Percentiles rank a stretch among this genome's conserved stretches.
Conservation (phyloP, 352 stramenopile species). For the Phytophthora parvispora region DNA sequence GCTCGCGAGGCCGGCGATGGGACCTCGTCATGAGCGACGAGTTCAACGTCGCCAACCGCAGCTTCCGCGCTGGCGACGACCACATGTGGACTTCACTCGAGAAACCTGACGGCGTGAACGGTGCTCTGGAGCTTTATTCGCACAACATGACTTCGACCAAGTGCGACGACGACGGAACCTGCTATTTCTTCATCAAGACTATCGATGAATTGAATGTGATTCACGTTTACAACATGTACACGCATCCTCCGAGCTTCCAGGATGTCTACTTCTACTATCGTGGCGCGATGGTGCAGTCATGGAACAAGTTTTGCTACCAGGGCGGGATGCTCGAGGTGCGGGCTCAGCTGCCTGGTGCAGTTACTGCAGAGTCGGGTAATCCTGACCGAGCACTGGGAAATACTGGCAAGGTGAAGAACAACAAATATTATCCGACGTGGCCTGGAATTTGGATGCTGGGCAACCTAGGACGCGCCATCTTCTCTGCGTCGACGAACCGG, state of each 20-base stretch:
- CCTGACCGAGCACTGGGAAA: conserved; percentile 42
- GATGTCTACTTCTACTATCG: conserved; percentile 62
- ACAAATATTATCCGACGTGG: conserved; percentile 79
- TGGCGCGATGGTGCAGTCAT: conserved; percentile 93
- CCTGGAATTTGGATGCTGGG: conserved; percentile 96
- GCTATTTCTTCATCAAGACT: conserved; percentile 62
- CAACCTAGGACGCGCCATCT: conserved; percentile 94
- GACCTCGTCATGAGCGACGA: conserved; percentile 80
- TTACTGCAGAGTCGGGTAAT: conserved; percentile 48
- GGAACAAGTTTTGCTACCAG: conserved; percentile 98
- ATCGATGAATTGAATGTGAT: conserved; percentile 43
- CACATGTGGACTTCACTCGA: conserved; percentile 91
- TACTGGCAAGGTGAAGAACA: conserved; percentile 50
- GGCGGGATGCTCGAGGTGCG: conserved; percentile 92
- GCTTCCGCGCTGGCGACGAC: conserved; percentile 90
- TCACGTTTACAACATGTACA: conserved; percentile 72
- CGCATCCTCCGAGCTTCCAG: conserved; percentile 49
- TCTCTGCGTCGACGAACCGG: conserved; percentile 91
- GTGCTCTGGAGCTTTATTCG: conserved; percentile 94
- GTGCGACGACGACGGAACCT: conserved; percentile 51
- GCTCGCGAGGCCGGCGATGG: conserved; percentile 61
- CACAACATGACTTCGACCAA: conserved; percentile 72
- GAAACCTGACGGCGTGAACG: conserved; percentile 77
- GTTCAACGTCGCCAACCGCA: conserved; percentile 65
- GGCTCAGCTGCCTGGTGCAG: conserved; percentile 89